These are phyloP conservation scores for Pseudoturritis turrita DNA, from an alignment of 345 rosid genomes.

Conservation along the genomic window DNA sequence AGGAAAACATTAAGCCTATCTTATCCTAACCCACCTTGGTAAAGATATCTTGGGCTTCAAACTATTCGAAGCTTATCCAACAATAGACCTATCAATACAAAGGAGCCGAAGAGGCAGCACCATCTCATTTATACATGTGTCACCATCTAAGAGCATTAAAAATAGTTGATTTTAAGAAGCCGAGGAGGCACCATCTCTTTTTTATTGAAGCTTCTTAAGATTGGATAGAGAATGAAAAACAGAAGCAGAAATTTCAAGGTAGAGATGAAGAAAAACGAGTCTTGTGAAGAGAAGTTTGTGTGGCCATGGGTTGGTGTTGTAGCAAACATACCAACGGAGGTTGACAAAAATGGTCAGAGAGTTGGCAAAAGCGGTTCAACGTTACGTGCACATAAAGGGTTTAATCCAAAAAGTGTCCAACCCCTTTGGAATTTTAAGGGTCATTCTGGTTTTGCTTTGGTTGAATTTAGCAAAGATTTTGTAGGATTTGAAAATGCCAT, in stretches of 20 bases:
- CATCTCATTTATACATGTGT: no score
- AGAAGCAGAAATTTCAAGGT: neutral
- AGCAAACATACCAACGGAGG: slow-evolving; percentile 53
- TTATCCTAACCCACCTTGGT: no score
- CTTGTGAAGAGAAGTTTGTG: neutral
- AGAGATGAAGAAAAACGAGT: neutral
- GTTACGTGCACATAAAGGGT: slow-evolving; percentile 47
- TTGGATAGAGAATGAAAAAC: slow-evolving; percentile 2
- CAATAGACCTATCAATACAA: no score
- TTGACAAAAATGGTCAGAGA: slow-evolving; percentile 31
- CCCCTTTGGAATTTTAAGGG: slow-evolving; percentile 53
- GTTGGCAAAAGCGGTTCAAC: slow-evolving; percentile 58
- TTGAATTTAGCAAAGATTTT: slow-evolving; percentile 57
- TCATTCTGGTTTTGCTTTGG: slow-evolving; percentile 63
- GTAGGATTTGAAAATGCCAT: slow-evolving; percentile 53
- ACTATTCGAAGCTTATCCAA: no score
- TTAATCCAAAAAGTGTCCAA: slow-evolving; percentile 52
- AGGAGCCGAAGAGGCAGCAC: no score
- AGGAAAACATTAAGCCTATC: no score
- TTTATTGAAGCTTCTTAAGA: neutral
- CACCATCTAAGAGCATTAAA: no score
- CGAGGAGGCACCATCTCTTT: no score
- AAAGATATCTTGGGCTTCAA: no score
- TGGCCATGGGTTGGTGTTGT: slow-evolving; percentile 63
- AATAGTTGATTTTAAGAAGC: no score